Conservation (phyloP, 768 basidiomycete species). For the Leccinum aurantiacum region DNA sequence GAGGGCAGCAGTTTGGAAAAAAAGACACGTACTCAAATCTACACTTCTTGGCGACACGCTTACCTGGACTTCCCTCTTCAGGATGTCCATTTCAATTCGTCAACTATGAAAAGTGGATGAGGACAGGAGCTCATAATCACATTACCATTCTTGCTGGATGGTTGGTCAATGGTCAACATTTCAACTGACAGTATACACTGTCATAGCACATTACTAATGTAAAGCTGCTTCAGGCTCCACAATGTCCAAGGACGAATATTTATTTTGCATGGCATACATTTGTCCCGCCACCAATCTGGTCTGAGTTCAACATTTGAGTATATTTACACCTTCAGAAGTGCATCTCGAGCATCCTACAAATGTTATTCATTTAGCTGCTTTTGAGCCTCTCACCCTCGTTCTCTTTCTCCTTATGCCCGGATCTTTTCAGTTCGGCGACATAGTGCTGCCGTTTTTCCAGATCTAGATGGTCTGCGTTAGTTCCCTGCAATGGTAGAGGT, state of each 20-base stretch:
- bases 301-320: not conserved
- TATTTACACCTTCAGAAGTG: not conserved
- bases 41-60: constrained; percentile 47
- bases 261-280: too few relatives aligned
- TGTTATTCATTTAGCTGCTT: not conserved
- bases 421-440: constrained; percentile 35
- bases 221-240: too few relatives aligned
- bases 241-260: too few relatives aligned
- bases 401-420: not conserved
- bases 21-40: constrained; percentile 53
- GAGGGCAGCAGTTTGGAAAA: not conserved
- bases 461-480: constrained; percentile 38
- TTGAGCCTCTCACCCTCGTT: not conserved
- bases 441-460: constrained; percentile 59
- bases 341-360: not conserved
- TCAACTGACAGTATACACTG: too few relatives aligned
- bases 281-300: not conserved
- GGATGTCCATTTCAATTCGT: constrained; percentile 47
- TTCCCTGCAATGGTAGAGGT: not conserved
- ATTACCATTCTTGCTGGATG: too few relatives aligned
- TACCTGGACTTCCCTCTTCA: constrained; percentile 71
- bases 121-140: too few relatives aligned
- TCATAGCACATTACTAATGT: too few relatives aligned
- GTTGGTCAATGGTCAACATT: too few relatives aligned
- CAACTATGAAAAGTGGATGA: too few relatives aligned